phyloP scores from a whole-genome alignment of 495 filamentous ascomycete genomes.

The Rhypophila decipiens region DNA sequence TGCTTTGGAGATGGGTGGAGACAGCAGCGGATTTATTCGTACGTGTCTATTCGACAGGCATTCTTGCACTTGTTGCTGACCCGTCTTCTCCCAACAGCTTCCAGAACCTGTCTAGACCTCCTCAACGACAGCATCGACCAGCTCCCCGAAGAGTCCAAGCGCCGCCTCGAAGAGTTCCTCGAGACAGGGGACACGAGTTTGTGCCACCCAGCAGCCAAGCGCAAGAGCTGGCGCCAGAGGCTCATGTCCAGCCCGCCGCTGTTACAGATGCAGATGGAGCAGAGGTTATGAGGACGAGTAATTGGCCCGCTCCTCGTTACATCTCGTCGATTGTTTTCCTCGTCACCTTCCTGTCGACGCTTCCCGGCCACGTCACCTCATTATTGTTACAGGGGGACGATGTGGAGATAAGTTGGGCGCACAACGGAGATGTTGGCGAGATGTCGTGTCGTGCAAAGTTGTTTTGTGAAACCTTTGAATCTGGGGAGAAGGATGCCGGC shows the following conservation, averaged over 20 bases:
- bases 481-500: too few relatives aligned
- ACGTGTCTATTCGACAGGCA: constrained; percentile 22
- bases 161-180: constrained; percentile 18
- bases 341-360: too few relatives aligned
- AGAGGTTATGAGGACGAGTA: too few relatives aligned
- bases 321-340: neutral
- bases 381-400: too few relatives aligned
- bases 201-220: neutral
- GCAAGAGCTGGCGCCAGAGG: constrained; percentile 3
- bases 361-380: too few relatives aligned
- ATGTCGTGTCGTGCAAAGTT: too few relatives aligned
- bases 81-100: constrained; percentile 28
- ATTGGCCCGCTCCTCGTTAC: too few relatives aligned
- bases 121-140: constrained; percentile 38
- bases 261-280: too few relatives aligned
- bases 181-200: constrained; percentile 9
- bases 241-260: too few relatives aligned
- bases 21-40: constrained; percentile 29
- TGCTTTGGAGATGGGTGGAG: constrained; percentile 30
- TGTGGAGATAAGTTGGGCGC: too few relatives aligned
- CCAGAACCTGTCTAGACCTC: constrained; percentile 35
- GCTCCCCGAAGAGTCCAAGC: constrained; percentile 30
- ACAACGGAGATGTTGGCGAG: too few relatives aligned
- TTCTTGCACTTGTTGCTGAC: neutral
- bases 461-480: too few relatives aligned